phyloP scores from a whole-genome alignment of 148 eudicot genomes.

The Hydrangea macrophylla region DNA sequence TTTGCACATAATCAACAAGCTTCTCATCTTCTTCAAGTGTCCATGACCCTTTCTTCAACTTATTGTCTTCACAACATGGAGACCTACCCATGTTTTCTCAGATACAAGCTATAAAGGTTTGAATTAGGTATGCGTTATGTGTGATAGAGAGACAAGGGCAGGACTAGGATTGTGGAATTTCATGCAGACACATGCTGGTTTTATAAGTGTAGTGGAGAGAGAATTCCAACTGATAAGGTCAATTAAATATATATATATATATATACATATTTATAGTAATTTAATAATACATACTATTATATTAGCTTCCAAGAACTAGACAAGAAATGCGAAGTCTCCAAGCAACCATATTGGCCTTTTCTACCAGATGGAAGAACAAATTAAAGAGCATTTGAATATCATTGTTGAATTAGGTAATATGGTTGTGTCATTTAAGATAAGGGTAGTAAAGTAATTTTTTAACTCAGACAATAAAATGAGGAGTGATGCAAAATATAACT shows the following conservation, averaged over 20 bases:
- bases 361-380: not conserved
- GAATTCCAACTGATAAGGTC: not conserved
- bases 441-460: constrained; percentile 8
- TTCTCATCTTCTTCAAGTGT: constrained; percentile 56
- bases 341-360: constrained; percentile 7
- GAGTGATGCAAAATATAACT: too few relatives aligned
- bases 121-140: too few relatives aligned
- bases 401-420: constrained; percentile 42
- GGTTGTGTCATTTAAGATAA: constrained; percentile 33
- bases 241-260: not conserved
- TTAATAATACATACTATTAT: not conserved
- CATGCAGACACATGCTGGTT: constrained; percentile 4
- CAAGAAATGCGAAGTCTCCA: constrained; percentile 3
- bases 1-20: constrained; percentile 41
- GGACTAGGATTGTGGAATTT: not conserved
- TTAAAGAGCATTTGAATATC: constrained; percentile 13
- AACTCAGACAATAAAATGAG: too few relatives aligned
- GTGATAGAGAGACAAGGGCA: not conserved
- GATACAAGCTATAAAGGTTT: too few relatives aligned
- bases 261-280: too few relatives aligned
- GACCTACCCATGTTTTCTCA: constrained; percentile 50
- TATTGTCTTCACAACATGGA: constrained; percentile 39
- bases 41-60: constrained; percentile 72
- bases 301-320: not conserved
- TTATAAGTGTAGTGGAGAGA: constrained; percentile 21